phyloP scores from a whole-genome alignment of 495 filamentous ascomycete species.

The Antarctomyces pellizariae region DNA sequence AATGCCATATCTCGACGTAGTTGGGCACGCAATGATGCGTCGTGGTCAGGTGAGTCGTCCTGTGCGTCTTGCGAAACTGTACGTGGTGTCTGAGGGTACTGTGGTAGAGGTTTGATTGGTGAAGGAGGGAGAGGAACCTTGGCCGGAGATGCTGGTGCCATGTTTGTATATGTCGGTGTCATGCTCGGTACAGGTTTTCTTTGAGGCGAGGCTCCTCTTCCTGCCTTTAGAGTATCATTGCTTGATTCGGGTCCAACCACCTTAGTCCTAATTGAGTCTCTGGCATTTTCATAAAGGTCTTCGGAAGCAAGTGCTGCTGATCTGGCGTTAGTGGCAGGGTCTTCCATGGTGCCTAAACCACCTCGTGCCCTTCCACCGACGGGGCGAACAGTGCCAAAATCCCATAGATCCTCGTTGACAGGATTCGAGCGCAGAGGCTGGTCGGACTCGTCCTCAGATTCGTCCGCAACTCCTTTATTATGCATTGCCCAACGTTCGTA shows the following conservation, averaged over 20 bases:
- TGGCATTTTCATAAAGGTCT: constrained; percentile 23
- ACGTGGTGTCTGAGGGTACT: constrained; percentile 22
- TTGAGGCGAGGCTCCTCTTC: constrained; percentile 29
- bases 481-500: constrained; percentile 64
- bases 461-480: constrained; percentile 41
- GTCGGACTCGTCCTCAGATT: constrained; percentile 23
- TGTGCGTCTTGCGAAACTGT: constrained; percentile 9
- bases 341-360: constrained; percentile 45
- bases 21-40: constrained; percentile 32
- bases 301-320: constrained; percentile 21
- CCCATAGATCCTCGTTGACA: constrained; percentile 74
- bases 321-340: constrained; percentile 44
- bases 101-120: constrained; percentile 16
- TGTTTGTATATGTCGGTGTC: constrained; percentile 25
- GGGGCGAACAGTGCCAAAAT: constrained; percentile 79
- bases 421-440: constrained; percentile 12
- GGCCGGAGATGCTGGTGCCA: constrained; percentile 27
- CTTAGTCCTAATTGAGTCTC: constrained; percentile 20
- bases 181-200: constrained; percentile 25
- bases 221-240: constrained; percentile 16
- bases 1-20: constrained; percentile 33
- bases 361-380: constrained; percentile 28
- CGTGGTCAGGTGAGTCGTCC: constrained; percentile 29
- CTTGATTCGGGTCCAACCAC: constrained; percentile 10
- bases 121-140: constrained; percentile 39